Evolutionary conservation across 129 eudicot genomes (phyloP).

Genomic region (Flaveria robusta): DNA sequence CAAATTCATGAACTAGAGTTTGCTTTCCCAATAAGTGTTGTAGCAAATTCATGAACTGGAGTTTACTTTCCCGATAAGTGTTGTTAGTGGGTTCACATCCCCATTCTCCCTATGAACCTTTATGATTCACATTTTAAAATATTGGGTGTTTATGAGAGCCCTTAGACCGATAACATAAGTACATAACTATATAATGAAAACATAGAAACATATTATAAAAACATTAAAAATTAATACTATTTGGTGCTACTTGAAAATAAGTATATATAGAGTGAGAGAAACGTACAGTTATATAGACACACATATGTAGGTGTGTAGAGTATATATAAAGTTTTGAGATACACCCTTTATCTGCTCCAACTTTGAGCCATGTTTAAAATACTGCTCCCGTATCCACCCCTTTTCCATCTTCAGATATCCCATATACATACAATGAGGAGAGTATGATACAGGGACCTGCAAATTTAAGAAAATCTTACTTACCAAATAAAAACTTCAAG

Average conservation of each 20-base stretch:
- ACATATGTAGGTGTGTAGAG: background rate
- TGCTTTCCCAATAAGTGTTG: background rate
- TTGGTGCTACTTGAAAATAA: background rate
- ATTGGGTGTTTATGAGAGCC: background rate
- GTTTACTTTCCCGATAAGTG: background rate
- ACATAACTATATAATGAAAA: background rate
- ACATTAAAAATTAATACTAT: background rate
- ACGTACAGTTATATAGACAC: background rate
- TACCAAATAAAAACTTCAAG: background rate
- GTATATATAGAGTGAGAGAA: background rate
- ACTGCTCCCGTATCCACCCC: background rate
- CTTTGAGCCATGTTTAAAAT: background rate
- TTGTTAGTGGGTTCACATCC: background rate
- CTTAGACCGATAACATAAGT: background rate
- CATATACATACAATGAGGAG: background rate
- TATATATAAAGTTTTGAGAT: background rate
- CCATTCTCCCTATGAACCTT: background rate
- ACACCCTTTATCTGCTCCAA: constrained; percentile 8
- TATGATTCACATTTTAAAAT: background rate
- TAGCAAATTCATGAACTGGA: background rate
- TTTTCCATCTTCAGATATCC: background rate
- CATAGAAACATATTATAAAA: background rate
- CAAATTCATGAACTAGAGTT: background rate
- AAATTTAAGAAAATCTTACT: background rate
- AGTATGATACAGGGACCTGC: constrained; percentile 4